These are phyloP conservation scores for Cladosporium colombiae DNA, from an alignment of 2,329 filamentous ascomycete genomes.

Conservation along the genomic window DNA sequence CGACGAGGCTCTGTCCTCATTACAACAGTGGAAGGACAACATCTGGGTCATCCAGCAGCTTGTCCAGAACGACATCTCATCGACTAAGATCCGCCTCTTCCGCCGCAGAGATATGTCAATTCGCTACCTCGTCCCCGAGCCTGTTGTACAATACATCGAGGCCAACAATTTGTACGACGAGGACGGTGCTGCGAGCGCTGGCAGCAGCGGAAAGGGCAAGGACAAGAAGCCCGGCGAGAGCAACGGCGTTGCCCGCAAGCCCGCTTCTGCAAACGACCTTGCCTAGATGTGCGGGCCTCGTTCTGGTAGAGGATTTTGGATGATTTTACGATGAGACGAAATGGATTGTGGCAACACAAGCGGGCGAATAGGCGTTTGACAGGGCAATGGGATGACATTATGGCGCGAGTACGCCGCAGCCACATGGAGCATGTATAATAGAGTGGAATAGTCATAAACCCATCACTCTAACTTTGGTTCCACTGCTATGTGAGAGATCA, in stretches of 20 bases:
- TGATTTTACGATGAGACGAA: slow-evolving; percentile 21
- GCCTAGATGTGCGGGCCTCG: background rate
- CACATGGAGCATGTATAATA: slow-evolving; percentile 7
- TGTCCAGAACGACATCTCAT: slow-evolving; percentile 83
- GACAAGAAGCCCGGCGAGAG: slow-evolving; percentile 36
- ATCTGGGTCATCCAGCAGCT: slow-evolving; percentile 86
- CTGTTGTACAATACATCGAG: slow-evolving; percentile 62
- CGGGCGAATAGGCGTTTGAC: slow-evolving; percentile 8
- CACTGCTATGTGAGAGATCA: background rate
- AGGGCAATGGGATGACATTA: background rate
- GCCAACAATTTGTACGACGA: slow-evolving; percentile 41
- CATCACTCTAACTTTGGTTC: background rate
- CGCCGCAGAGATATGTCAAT: slow-evolving; percentile 79
- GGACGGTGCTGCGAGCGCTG: slow-evolving; percentile 34
- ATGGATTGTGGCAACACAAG: slow-evolving; percentile 6
- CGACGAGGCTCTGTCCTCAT: slow-evolving; percentile 78
- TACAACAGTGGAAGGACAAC: slow-evolving; percentile 82
- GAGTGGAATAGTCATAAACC: slow-evolving; percentile 3
- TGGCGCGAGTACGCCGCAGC: slow-evolving; percentile 4
- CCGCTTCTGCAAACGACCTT: slow-evolving; percentile 15
- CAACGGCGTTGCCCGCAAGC: slow-evolving; percentile 16
- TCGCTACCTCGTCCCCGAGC: slow-evolving; percentile 71
- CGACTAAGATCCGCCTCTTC: slow-evolving; percentile 79
- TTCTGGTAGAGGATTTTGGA: background rate
- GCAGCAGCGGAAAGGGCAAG: slow-evolving; percentile 33